Evolutionary conservation across 2,329 filamentous ascomycete species (phyloP), one percentile per base, ranked within the genome.

Genomic region (Aspergillus sp.): DNA sequence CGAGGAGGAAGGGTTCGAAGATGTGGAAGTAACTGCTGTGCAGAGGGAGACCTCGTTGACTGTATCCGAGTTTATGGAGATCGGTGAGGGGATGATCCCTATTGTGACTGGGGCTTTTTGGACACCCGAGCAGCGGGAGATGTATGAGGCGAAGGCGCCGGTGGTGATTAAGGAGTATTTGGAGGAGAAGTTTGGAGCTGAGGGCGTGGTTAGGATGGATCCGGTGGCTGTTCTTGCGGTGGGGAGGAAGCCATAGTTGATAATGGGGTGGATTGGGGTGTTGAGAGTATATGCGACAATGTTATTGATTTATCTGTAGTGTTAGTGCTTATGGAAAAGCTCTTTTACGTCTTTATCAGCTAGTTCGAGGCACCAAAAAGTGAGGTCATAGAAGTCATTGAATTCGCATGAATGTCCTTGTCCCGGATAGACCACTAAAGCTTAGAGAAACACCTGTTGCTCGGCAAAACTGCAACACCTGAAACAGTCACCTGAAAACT

Each of bases 151-250:
- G 2, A 68, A 71, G 36, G 51, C 70, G 25, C 55, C 58, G 6
- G 60, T 60, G 13, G 71, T 64, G 2, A 38, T 75, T 30, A 62
- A 54, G 60, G 66, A 62, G 48, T 71, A 70, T 39, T 13, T 73
- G 47, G 65, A 70, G 25, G 64, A 64, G 17, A 63, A 44, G 7
- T 73, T 67, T 41, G 70, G 66, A 8, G 63, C 62, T 25, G 58
- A 64, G 36, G 71, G 62, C 8, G 59, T 65, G 3, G 59, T 74
- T 32, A 54, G 60, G 4, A 62, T 70, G 57, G 62, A 68, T 15
- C 71, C 70, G 63, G 59, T 64, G 23, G 73, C 73, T 7, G 65
- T 75, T 58, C 48, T 76, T 44, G 69, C 71, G 2, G 71, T 67
- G 15, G 73, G 67, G 21, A 66, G 62, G 50, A 76, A 75, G 59